Percentiles rank a stretch among this genome's conserved stretches.
Conservation (phyloP, 2,329 filamentous ascomycete species). For the Aspergillus aculeatus region DNA sequence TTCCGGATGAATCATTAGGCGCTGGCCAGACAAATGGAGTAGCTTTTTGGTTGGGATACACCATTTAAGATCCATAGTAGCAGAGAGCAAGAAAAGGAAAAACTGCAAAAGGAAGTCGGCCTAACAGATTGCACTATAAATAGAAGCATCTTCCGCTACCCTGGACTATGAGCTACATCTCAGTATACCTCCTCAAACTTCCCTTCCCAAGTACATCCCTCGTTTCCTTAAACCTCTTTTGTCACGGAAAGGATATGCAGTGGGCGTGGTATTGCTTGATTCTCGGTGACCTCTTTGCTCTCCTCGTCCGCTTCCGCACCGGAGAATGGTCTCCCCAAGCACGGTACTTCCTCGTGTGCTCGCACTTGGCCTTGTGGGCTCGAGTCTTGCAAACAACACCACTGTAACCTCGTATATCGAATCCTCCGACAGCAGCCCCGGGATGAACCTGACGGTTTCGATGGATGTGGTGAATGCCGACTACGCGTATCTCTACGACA, state of each 20-base stretch:
- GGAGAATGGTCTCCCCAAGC: neutral
- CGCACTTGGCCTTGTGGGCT: slow-evolving; percentile 1
- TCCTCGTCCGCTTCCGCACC: neutral
- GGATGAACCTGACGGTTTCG: neutral
- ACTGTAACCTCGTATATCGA: neutral
- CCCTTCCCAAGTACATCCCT: neutral
- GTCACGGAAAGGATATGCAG: neutral
- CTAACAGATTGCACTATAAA: neutral
- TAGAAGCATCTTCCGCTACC: neutral
- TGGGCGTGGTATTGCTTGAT: neutral
- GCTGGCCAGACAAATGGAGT: too few relatives aligned
- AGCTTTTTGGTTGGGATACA: too few relatives aligned
- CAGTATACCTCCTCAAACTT: neutral
- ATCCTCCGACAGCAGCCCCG: neutral
- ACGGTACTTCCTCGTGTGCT: slow-evolving; percentile 1
- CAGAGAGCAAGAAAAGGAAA: neutral
- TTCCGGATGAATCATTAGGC: too few relatives aligned
- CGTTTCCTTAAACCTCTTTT: neutral
- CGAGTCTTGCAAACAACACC: neutral
- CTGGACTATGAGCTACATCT: neutral
- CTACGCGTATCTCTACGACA: neutral
- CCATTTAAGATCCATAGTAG: too few relatives aligned
- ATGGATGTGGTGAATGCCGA: slow-evolving; percentile 1
- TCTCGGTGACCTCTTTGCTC: neutral
- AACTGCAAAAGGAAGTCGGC: neutral